Conservation (phyloP, 306 rosid species). For the Canavalia ensiformis region DNA sequence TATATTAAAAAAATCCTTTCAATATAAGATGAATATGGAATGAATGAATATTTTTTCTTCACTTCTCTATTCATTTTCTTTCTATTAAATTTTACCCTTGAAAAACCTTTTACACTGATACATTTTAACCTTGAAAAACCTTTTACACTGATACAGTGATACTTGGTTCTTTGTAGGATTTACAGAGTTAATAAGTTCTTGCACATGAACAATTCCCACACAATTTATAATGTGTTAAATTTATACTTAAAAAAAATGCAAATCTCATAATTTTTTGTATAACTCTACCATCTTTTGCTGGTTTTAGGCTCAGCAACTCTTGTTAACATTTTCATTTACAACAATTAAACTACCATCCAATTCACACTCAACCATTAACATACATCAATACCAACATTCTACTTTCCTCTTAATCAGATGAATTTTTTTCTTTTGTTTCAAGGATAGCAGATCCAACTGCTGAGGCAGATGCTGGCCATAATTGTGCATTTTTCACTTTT, state of each 20-base stretch:
- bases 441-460: conserved; percentile 42
- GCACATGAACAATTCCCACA: neutral
- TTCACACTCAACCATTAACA: conserved; percentile 34
- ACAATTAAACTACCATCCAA: conserved; percentile 42
- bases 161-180: too few species aligned
- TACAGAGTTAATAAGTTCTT: too few species aligned
- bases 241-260: neutral
- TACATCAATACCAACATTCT: conserved; percentile 19
- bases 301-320: conserved; percentile 28
- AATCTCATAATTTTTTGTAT: conserved; percentile 6
- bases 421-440: conserved; percentile 51
- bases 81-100: too few species aligned
- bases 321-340: conserved; percentile 54
- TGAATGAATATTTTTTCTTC: too few species aligned
- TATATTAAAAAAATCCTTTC: too few species aligned
- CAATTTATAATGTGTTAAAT: neutral
- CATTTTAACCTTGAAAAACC: too few species aligned
- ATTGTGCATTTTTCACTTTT: conserved; percentile 91
- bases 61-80: too few species aligned
- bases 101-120: too few species aligned
- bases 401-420: conserved; percentile 26
- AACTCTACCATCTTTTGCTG: neutral
- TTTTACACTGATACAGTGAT: too few species aligned
- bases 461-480: conserved; percentile 67
- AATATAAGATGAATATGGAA: too few species aligned